phyloP scores from a whole-genome alignment of 331 rosid genomes.

The Pyracantha coccinea region DNA sequence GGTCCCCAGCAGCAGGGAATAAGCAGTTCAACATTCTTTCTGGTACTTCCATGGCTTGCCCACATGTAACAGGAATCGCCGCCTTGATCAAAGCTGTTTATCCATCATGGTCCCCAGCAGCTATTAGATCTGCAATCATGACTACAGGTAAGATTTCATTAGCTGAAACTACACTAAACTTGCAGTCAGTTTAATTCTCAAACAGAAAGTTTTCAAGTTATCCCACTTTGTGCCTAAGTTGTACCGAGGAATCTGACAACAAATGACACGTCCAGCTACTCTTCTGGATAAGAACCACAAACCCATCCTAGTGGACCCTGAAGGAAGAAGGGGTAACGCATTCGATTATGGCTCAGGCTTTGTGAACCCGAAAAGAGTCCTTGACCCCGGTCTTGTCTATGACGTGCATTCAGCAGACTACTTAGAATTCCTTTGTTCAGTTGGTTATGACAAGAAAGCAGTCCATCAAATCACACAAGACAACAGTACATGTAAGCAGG shows the following conservation, averaged over 20 bases:
- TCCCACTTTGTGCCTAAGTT: neutral
- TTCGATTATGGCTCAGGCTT: constrained; percentile 81
- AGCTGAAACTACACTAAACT: neutral
- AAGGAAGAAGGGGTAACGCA: constrained; percentile 50
- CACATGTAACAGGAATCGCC: constrained; percentile 77
- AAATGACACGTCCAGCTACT: constrained; percentile 47
- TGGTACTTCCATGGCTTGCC: constrained; percentile 86
- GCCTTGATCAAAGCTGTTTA: constrained; percentile 58
- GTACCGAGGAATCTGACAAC: constrained; percentile 17
- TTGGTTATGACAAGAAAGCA: constrained; percentile 55
- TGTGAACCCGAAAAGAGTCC: constrained; percentile 56
- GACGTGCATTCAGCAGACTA: constrained; percentile 49
- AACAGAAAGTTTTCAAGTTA: neutral
- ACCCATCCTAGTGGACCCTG: constrained; percentile 54
- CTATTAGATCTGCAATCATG: constrained; percentile 79
- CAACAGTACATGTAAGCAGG: constrained; percentile 51
- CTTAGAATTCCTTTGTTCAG: constrained; percentile 56
- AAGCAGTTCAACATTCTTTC: constrained; percentile 51
- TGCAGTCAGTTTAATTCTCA: neutral
- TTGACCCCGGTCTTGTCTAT: constrained; percentile 66
- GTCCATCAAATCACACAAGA: constrained; percentile 52
- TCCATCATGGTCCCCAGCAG: constrained; percentile 74
- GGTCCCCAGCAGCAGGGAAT: constrained; percentile 64
- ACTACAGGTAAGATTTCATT: constrained; percentile 47
- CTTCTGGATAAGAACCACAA: constrained; percentile 46